Evolutionary conservation across 495 filamentous ascomycete genomes (phyloP).

Genomic region (Cairneyella variabilis): DNA sequence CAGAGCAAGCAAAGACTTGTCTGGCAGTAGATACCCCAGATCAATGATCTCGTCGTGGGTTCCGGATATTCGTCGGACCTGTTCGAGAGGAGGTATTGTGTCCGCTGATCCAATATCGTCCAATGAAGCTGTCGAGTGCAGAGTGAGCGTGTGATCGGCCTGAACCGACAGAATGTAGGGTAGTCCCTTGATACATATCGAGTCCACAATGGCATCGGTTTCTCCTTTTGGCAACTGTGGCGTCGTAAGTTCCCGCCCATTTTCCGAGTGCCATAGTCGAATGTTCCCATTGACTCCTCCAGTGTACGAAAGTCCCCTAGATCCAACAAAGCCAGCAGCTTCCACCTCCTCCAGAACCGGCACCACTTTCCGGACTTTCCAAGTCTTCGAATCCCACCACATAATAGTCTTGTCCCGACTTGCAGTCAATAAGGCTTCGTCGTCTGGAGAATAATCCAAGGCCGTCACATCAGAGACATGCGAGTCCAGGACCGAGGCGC

Average conservation of each 20-base stretch:
- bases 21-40: slow-evolving; percentile 74
- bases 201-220: slow-evolving; percentile 70
- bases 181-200: slow-evolving; percentile 58
- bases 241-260: slow-evolving; percentile 72
- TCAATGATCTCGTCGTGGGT: slow-evolving; percentile 98
- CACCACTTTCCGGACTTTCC: slow-evolving; percentile 79
- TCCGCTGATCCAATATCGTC: slow-evolving; percentile 12
- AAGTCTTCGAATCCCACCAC: slow-evolving; percentile 79
- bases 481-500: slow-evolving; percentile 70
- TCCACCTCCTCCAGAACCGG: slow-evolving; percentile 85
- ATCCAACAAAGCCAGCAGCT: slow-evolving; percentile 70
- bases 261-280: slow-evolving; percentile 75
- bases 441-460: slow-evolving; percentile 70
- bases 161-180: slow-evolving; percentile 78
- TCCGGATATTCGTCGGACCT: slow-evolving; percentile 76
- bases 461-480: slow-evolving; percentile 90
- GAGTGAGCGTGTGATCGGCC: slow-evolving; percentile 76
- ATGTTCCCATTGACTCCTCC: slow-evolving; percentile 82
- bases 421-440: slow-evolving; percentile 79
- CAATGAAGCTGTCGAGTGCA: slow-evolving; percentile 54
- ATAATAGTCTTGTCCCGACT: slow-evolving; percentile 92
- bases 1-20: slow-evolving; percentile 77
- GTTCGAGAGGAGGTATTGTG: slow-evolving; percentile 28
- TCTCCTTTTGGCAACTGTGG: slow-evolving; percentile 49
- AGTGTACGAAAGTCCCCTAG: slow-evolving; percentile 68